phyloP scores from a whole-genome alignment of 2,329 filamentous ascomycete species.

The Cytospora chrysosperma region DNA sequence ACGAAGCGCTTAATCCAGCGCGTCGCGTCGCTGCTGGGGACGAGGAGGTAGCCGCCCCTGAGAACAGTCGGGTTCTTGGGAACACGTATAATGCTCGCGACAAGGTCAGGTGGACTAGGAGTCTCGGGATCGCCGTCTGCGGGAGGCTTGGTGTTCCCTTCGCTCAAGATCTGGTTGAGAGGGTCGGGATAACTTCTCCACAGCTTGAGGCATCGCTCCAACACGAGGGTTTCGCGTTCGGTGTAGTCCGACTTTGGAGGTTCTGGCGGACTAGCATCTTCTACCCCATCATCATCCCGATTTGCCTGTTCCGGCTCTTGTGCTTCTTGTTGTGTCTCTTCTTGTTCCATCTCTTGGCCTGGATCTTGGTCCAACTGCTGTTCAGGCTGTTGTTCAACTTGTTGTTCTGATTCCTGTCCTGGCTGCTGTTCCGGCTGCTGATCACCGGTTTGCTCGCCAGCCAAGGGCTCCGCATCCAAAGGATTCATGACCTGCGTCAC shows the following conservation, averaged over 20 bases:
- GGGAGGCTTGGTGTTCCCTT: conserved; percentile 67
- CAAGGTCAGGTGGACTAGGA: conserved; percentile 59
- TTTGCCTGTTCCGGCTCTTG: background rate
- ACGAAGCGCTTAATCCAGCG: conserved; percentile 92
- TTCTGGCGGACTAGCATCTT: conserved; percentile 23
- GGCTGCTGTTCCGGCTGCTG: conserved; percentile 28
- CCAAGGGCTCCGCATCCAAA: background rate
- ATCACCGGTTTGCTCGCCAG: background rate
- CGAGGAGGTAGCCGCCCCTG: conserved; percentile 85
- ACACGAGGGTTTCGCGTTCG: conserved; percentile 45
- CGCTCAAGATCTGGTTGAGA: conserved; percentile 53
- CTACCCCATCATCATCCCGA: conserved; percentile 25
- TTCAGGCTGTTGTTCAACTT: conserved; percentile 26
- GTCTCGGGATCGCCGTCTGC: conserved; percentile 55
- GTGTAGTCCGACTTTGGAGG: conserved; percentile 41
- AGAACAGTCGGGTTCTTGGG: conserved; percentile 78
- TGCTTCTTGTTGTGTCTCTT: background rate
- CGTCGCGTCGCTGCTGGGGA: conserved; percentile 76
- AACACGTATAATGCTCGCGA: conserved; percentile 74
- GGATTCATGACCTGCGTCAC: conserved; percentile 42
- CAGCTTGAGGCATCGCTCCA: conserved; percentile 59
- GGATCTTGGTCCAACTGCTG: conserved; percentile 28
- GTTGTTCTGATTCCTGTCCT: conserved; percentile 27
- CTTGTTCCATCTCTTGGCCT: background rate
- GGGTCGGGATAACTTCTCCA: conserved; percentile 64